A percentile compares a stretch with the other conserved stretches of the same genome.
phyloP scores from a whole-genome alignment of 176 grass and related monocot species.

The Zea luxurians region DNA sequence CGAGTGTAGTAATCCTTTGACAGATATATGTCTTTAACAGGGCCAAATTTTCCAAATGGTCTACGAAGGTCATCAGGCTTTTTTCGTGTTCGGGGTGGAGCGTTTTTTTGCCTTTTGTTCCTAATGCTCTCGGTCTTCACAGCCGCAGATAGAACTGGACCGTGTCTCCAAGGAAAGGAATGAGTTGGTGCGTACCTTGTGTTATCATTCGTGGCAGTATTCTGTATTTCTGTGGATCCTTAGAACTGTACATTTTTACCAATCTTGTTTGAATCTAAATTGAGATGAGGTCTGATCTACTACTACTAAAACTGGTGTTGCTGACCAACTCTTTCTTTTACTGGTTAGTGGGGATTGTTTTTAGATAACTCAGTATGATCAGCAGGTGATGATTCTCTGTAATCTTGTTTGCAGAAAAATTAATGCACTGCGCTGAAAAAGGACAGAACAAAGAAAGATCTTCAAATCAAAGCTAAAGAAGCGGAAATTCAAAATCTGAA shows the following conservation, averaged over 20 bases:
- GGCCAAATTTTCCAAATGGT: too few relatives aligned
- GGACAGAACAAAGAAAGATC: constrained; percentile 62
- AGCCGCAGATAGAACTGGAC: constrained; percentile 56
- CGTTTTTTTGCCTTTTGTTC: background rate
- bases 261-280: background rate
- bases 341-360: background rate
- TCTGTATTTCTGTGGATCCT: background rate
- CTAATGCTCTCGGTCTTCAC: background rate
- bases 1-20: too few relatives aligned
- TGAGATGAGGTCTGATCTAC: background rate
- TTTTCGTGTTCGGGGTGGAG: background rate
- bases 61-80: too few relatives aligned
- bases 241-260: background rate
- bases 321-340: background rate
- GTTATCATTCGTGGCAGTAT: background rate
- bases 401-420: constrained; percentile 57
- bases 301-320: background rate
- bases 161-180: constrained; percentile 47
- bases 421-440: constrained; percentile 59
- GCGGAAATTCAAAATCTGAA: constrained; percentile 62
- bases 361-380: background rate
- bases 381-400: background rate
- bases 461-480: constrained; percentile 74
- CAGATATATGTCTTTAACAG: too few relatives aligned
- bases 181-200: constrained; percentile 50